Conservation (phyloP, 148 eudicot genomes). For the Rheum nobile region DNA sequence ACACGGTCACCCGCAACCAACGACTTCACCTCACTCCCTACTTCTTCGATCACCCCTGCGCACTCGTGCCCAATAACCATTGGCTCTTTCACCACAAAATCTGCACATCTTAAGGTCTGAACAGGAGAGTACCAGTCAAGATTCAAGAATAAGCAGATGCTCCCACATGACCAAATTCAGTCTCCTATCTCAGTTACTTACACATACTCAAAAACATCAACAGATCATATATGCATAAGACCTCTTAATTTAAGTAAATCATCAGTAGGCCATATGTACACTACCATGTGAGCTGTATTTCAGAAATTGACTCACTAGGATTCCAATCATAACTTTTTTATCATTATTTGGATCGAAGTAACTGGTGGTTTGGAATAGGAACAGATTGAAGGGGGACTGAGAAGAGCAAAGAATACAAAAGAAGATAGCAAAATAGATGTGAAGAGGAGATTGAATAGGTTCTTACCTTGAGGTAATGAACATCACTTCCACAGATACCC, state of each 20-base stretch:
- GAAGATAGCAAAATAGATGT: background rate
- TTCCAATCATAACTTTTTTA: background rate
- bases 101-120: slow-evolving; percentile 47
- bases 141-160: background rate
- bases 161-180: background rate
- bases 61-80: slow-evolving; percentile 71
- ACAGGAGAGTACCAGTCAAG: background rate
- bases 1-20: slow-evolving; percentile 47
- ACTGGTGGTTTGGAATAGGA: background rate
- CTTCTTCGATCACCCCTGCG: slow-evolving; percentile 56
- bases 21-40: slow-evolving; percentile 44
- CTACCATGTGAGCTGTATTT: background rate
- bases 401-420: too few relatives aligned
- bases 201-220: background rate
- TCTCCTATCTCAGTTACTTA: background rate
- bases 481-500: slow-evolving; percentile 99
- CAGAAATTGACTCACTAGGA: background rate
- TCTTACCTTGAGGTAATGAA: slow-evolving; percentile 83
- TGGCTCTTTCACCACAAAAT: slow-evolving; percentile 56
- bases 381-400: background rate
- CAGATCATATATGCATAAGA: background rate
- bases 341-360: background rate
- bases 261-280: background rate
- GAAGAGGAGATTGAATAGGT: background rate
- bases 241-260: background rate